phyloP scores from a whole-genome alignment of 371 early-diverging fungal genomes.

The Blastocladiella emersonii region DNA sequence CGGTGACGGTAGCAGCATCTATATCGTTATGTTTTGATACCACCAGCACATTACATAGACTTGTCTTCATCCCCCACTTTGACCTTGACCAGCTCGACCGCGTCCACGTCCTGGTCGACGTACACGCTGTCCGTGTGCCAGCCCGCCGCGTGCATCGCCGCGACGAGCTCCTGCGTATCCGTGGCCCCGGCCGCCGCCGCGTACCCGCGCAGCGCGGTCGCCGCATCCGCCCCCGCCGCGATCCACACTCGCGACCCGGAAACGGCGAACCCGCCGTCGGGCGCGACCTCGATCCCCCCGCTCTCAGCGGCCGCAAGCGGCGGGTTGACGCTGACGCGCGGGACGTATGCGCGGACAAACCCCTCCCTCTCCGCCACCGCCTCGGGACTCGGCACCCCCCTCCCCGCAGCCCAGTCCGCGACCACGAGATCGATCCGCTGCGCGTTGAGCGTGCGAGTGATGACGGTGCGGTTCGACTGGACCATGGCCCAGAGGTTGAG shows the following conservation, averaged over 20 bases:
- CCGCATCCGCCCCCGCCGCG: background rate
- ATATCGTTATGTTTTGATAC: too few species aligned
- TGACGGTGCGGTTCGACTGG: constrained; percentile 34
- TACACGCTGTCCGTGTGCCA: background rate
- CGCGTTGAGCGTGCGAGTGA: constrained; percentile 36
- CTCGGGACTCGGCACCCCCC: background rate
- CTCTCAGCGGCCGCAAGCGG: background rate
- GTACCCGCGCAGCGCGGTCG: background rate
- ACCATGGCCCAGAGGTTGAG: constrained; percentile 37
- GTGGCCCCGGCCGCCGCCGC: background rate
- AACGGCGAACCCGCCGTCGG: background rate
- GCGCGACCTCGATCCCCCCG: background rate
- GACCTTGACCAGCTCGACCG: too few species aligned
- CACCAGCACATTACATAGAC: too few species aligned
- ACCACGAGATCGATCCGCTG: constrained; percentile 16
- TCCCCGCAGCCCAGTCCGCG: background rate
- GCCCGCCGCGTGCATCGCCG: background rate
- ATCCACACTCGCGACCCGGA: background rate
- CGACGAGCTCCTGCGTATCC: background rate
- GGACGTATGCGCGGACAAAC: background rate
- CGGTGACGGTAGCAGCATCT: too few species aligned
- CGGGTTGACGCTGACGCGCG: background rate
- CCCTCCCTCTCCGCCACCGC: background rate
- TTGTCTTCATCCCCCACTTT: too few species aligned
- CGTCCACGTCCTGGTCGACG: background rate